Percentiles rank a stretch among this genome's conserved stretches.
These are phyloP conservation scores for Sambucus nigra DNA, from an alignment of 129 eudicot species.

Conservation along the genomic window DNA sequence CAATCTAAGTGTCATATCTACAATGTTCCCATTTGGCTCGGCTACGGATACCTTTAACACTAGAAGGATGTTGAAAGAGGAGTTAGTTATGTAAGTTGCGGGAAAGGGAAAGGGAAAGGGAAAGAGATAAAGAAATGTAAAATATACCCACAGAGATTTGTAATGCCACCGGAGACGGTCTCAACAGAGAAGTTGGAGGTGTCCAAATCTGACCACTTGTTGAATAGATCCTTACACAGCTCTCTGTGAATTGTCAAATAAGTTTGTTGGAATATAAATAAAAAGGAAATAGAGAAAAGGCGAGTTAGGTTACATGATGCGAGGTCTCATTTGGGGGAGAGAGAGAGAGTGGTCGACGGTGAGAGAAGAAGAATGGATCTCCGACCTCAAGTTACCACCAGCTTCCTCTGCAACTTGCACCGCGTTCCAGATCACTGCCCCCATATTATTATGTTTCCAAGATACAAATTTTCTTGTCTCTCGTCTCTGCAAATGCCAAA, in stretches of 20 bases:
- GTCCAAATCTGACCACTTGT: conserved; percentile 70
- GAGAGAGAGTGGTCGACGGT: conserved; percentile 74
- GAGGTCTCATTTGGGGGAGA: conserved; percentile 54
- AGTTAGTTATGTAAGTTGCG: too few species aligned
- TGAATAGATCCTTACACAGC: conserved; percentile 77
- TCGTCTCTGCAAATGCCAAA: too few species aligned
- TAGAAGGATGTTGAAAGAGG: conserved; percentile 20
- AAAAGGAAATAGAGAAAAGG: neutral
- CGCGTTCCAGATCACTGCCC: conserved; percentile 47
- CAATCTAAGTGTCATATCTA: conserved; percentile 57
- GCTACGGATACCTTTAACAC: conserved; percentile 75
- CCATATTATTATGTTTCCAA: too few species aligned
- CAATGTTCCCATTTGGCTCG: conserved; percentile 45
- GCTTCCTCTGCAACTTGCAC: conserved; percentile 48
- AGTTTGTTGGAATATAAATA: neutral
- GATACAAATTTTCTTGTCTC: too few species aligned
- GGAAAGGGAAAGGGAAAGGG: too few species aligned
- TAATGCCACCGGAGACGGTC: conserved; percentile 92
- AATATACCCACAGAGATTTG: conserved; percentile 78
- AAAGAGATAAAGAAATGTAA: too few species aligned
- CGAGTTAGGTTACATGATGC: conserved; percentile 33
- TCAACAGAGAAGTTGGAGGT: conserved; percentile 59
- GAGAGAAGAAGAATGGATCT: conserved; percentile 54
- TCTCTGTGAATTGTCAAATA: conserved; percentile 30
- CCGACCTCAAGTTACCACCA: conserved; percentile 23